Evolutionary conservation across 192 early-diverging fungal genomes (phyloP), one percentile per base, ranked within the genome.

Genomic region (Dissophora globulifera): DNA sequence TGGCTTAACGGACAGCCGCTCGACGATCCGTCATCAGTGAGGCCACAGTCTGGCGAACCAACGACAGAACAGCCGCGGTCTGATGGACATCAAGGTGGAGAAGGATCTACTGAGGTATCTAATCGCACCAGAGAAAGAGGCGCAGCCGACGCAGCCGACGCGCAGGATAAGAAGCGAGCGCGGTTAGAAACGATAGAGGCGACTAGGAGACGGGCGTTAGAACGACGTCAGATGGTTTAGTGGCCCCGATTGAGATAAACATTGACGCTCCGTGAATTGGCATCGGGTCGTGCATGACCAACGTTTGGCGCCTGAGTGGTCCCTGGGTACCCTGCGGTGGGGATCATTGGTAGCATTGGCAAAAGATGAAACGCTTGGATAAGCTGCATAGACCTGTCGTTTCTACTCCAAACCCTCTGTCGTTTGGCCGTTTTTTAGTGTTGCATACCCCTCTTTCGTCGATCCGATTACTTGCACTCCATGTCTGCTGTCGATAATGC

Each of bases 181-280:
- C 56, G 82, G 55, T 45, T 76, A 7, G 79, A 72, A 26, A 41
- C 59, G 22, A 69, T 85, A 11, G 82, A 82, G 35, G 71, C 66
- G 20, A 80, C 80, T 11, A 58, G 80, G 41, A 74, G 79, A 58
- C 56, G 84, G 50, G 84, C 84, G 6, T 50, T 85, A 13, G 62
- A 61, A 35, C 61, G 83, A 49, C 53, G 78, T 7, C 56, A 76
- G 47, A 62, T 61, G 17, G 16, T n/a, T 9, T 12, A 27, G 23
- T 50, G n/a, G 29, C 0, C 45, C 30, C 11, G 4, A 10, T 29
- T 5, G n/a, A 4, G 31, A 42, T 58, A 35, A 67, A 49, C 40
- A 38, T n/a, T n/a, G n/a, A n/a, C n/a, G n/a, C n/a, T n/a, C n/a
- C n/a, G n/a, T n/a, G n/a, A n/a, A n/a, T n/a, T n/a, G n/a, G n/a